These are phyloP conservation scores for Clonostachys solani DNA, from an alignment of 2,329 filamentous ascomycete species.

Conservation along the genomic window DNA sequence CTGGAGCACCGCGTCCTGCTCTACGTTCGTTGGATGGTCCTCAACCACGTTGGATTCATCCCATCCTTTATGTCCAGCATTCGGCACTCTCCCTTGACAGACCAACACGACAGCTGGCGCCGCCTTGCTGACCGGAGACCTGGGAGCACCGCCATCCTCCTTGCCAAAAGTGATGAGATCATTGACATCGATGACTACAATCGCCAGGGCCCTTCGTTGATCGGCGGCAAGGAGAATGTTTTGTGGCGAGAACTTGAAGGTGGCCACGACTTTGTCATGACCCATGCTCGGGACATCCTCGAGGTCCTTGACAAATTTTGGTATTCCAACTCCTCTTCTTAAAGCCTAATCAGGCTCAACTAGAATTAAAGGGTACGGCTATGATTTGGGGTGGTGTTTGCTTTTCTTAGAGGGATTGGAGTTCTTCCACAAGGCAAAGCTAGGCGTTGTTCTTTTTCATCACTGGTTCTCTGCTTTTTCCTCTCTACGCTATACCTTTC, in stretches of 20 bases:
- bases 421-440: no score
- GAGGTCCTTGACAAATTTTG: constrained; percentile 43
- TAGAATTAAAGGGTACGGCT: no score
- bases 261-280: constrained; percentile 60
- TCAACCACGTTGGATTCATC: constrained; percentile 53
- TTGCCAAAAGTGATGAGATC: constrained; percentile 47
- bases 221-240: constrained; percentile 44
- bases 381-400: no score
- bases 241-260: constrained; percentile 47
- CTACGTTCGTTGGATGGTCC: constrained; percentile 55
- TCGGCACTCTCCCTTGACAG: constrained; percentile 46
- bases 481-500: no score
- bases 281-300: constrained; percentile 39
- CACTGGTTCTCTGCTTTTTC: no score
- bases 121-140: constrained; percentile 34
- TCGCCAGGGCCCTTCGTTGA: constrained; percentile 41
- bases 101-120: constrained; percentile 46
- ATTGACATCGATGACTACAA: constrained; percentile 46
- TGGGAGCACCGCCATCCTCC: constrained; percentile 43
- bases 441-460: no score
- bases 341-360: no score
- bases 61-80: constrained; percentile 56
- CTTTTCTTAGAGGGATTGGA: no score
- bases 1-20: constrained; percentile 42
- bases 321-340: constrained; percentile 11